Conservation (phyloP, 176 grass and related monocot genomes). For the Oryza meridionalis region DNA sequence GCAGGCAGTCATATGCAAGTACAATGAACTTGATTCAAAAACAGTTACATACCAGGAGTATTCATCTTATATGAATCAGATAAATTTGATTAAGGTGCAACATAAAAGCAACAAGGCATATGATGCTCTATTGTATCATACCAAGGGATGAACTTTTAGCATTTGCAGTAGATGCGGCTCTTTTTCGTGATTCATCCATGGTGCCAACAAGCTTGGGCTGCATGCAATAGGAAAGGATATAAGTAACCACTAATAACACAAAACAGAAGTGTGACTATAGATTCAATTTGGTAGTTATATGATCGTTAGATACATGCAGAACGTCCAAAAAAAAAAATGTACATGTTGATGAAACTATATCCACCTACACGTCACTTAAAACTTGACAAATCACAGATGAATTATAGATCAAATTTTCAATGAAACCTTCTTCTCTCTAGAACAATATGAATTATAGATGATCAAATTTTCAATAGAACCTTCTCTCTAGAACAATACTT, state of each 20-base stretch:
- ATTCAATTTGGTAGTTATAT: conserved; percentile 11
- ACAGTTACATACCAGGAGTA: conserved; percentile 15
- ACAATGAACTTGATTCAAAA: conserved; percentile 28
- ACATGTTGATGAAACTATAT: conserved; percentile 8
- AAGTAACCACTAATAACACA: conserved; percentile 40
- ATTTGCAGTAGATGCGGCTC: conserved; percentile 45
- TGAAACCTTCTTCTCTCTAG: conserved; percentile 1
- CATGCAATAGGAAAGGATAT: conserved; percentile 33
- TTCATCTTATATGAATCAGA: conserved; percentile 18
- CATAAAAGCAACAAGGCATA: conserved; percentile 39
- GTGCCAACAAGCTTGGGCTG: conserved; percentile 46
- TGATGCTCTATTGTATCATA: conserved; percentile 38
- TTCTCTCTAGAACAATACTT: conserved; percentile 30
- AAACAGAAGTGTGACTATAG: conserved; percentile 1
- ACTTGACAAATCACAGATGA: neutral
- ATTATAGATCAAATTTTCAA: neutral
- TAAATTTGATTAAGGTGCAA: conserved; percentile 27
- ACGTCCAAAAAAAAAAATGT: neutral
- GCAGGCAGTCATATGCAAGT: conserved; percentile 1
- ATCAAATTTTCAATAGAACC: neutral
- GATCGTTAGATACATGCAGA: conserved; percentile 16
- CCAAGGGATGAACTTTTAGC: conserved; percentile 65
- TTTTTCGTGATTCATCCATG: conserved; percentile 74
- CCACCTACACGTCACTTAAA: neutral
- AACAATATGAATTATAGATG: conserved; percentile 18